Evolutionary conservation across 768 basidiomycete genomes (phyloP), one percentile per base, ranked within the genome.

Genomic region (Calocybe cyanea): DNA sequence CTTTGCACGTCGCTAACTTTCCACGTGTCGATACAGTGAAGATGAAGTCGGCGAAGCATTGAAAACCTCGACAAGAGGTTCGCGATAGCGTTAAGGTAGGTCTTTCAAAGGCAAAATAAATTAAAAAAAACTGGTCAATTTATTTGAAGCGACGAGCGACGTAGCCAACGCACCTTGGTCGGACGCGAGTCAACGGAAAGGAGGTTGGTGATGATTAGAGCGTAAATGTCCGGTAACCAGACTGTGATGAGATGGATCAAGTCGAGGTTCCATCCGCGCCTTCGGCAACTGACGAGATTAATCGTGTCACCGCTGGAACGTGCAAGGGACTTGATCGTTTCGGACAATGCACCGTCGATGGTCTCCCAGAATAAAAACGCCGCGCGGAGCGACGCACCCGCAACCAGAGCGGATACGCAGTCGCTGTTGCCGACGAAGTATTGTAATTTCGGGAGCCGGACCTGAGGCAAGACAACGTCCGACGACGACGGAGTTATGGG

Each of bases 251-350:
- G 47, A 7, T 64, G 63, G 6, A 72, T 49, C 11, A 71, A 47
- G 43, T 70, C 71, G 31, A 66, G 45, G 46, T 72, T 72, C 68
- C 71, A 70, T 0, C 68, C 68, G 40, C 65, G 53, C 18, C 67
- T 52, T 14, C 64, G 59, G 46, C 68, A 70, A 43, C 62, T 60
- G 42, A 72, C 56, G 10, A 71, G 43, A 37, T 61, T 62, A 19
- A 71, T 60, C 0, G 60, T 64, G 7, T 59, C 56, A 17, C 61
- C 56, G 41, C 66, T 66, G n/a, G 59, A 58, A 11, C 56, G 56
- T 15, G 57, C 61, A 11, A 72, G 63, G 2, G 63, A 59, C 8
- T 48, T 45, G 35, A 72, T 61, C 1, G 64, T 60, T 20, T 60
- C 52, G 36, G 62, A 58, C 5, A 61, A 62, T 11, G 61, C 46